Evolutionary conservation across 352 stramenopile genomes (phyloP), one percentile per base, ranked within the genome.

Genomic region (Phytopythium helicoides): DNA sequence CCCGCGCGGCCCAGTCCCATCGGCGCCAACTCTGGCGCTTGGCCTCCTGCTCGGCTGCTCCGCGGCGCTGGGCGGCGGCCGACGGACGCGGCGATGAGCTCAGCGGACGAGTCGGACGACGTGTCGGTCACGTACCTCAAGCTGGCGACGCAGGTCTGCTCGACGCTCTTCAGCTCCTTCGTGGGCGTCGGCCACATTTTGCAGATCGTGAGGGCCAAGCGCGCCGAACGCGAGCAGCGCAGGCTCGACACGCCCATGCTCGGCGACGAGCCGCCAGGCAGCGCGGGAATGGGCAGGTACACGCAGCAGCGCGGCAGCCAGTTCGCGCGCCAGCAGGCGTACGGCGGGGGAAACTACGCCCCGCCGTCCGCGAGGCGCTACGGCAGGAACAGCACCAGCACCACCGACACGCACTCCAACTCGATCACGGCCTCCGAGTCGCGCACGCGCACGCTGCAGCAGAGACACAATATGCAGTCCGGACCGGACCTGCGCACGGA

Each of bases 161-260:
- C 81, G 35, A 81, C 78, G 47, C 68, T 72, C 52, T 72, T 86
- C 55, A 88, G 71, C 54, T 73, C 71, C 37, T 87, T 89, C 60
- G 71, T 91, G 11, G 78, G 76, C 45, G 64, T 71, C 36, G 75
- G 80, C 33, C 81, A 91, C 56, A 34, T 84, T 19, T 56, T 87
- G 33, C 76, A 87, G 50, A 71, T 83, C 48, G 18, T 80, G 54
- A 52, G 67, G 22, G 38, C 68, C 36, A 58, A 82, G 50, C 59
- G 64, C 16, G 47, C 67, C n/a, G 38, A 59, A 34, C 67, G 56
- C 25, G 56, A 56, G 23, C 56, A 62, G 12, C 42, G 54, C 1
- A 53, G 63, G 33, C 48, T 73, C 9, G 56, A 73, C 56, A 76
- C 67, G 54, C 67, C 67, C 37, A 70, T 76, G 56, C 51, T 76